These are phyloP conservation scores for Eucalyptus pauciflora DNA, from an alignment of 345 rosid genomes.

Conservation along the genomic window DNA sequence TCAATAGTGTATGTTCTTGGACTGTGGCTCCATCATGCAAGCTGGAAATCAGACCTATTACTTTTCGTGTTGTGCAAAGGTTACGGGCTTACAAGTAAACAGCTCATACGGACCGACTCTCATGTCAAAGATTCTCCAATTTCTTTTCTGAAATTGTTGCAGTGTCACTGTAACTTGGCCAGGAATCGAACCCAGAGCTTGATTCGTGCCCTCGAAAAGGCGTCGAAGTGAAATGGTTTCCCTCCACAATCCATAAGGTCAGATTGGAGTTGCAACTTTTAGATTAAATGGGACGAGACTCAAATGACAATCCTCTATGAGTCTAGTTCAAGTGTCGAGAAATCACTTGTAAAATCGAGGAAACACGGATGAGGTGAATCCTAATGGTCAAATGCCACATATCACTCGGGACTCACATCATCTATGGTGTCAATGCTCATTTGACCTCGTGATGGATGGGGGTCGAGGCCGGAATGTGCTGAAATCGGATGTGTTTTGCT, in stretches of 20 bases:
- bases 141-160: neutral
- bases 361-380: neutral
- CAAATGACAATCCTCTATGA: neutral
- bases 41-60: neutral
- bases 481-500: neutral
- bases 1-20: neutral
- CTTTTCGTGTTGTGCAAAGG: neutral
- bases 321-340: neutral
- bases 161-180: neutral
- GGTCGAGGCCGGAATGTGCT: neutral
- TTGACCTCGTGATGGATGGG: neutral
- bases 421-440: neutral
- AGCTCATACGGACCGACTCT: neutral
- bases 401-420: neutral
- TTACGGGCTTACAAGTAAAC: neutral
- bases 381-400: neutral
- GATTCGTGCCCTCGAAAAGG: accelerated
- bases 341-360: neutral
- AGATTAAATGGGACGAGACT: neutral
- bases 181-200: neutral
- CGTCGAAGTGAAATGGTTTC: neutral
- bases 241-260: neutral
- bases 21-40: neutral
- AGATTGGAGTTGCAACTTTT: neutral
- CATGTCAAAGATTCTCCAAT: neutral